Percentiles rank a stretch among this genome's conserved stretches.
phyloP scores from a whole-genome alignment of 257 asterid species.

The Jasminum sambac region DNA sequence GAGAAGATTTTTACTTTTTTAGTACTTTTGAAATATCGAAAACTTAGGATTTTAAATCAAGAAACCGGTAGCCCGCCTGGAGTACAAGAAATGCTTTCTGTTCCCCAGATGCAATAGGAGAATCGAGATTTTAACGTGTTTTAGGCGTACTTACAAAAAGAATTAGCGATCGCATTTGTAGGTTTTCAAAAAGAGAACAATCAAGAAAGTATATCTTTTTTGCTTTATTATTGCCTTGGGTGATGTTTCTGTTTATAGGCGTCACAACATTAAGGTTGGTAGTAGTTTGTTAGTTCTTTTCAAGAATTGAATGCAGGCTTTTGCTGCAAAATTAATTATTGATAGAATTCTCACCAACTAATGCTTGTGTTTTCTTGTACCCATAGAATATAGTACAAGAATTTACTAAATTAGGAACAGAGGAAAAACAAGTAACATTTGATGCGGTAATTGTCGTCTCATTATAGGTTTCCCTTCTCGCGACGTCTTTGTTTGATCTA shows the following conservation, averaged over 20 bases:
- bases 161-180: neutral
- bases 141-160: neutral
- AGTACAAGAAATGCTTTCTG: too few species aligned
- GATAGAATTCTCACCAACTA: constrained; percentile 12
- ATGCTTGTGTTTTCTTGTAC: neutral
- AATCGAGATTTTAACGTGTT: neutral
- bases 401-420: neutral
- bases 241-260: neutral
- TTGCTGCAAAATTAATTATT: neutral
- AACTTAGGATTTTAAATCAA: too few species aligned
- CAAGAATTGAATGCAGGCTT: neutral
- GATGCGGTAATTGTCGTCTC: neutral
- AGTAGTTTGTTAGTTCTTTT: constrained; percentile 14
- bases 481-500: neutral
- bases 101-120: neutral
- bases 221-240: neutral
- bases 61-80: too few species aligned
- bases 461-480: neutral
- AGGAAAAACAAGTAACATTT: neutral
- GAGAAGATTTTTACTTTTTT: too few species aligned
- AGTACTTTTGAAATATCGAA: too few species aligned
- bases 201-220: neutral
- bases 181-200: neutral
- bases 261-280: too few species aligned
- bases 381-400: neutral